Evolutionary conservation across 768 basidiomycete genomes (phyloP), one percentile per base, ranked within the genome.

Genomic region (Russula virescens): DNA sequence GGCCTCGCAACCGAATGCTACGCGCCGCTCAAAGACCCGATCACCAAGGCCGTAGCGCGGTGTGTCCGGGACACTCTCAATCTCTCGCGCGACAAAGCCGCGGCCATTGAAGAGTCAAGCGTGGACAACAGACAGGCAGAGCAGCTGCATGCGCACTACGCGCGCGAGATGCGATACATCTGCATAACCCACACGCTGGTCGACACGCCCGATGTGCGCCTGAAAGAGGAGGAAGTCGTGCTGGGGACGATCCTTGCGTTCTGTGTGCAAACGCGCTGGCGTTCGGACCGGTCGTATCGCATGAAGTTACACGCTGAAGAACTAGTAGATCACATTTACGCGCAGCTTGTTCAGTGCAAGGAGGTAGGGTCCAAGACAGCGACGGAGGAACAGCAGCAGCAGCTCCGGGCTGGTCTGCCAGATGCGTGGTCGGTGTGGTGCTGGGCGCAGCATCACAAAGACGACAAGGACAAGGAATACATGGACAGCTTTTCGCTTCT

Each of bases 221-320:
- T 93, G 38, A 72, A 77, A 6, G 91, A 93, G 69, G 85, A 87
- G 55, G 91, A 93, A 68, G 78, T 91, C 25, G 85, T 90, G 1
- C 73, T 85, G 34, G 89, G 89, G 21, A 84, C 86, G 0, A 93
- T 93, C 60, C 73, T 90, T 48, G 87, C 83, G 1, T 84, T 84
- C 62, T 89, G 86, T 68, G 74, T 81, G 1, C 83, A 90, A 65
- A 79, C 78, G 61, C 74, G 84, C 38, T 86, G 81, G 78, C 76
- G 88, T 61, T 78, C 71, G 31, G 81, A 83, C 64, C 78, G 87
- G 28, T 78, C 80, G 58, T 78, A 84, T 55, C 78, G 84, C 11
- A 88, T 91, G 87, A 77, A 77, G 42, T 73, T 83, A 14, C 86
- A 89, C 63, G 72, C 81, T 5, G 71, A 69, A 14, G 76, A 75